Evolutionary conservation across 805 yeast species (phyloP).

Genomic region (Cephaloascus fragrans): DNA sequence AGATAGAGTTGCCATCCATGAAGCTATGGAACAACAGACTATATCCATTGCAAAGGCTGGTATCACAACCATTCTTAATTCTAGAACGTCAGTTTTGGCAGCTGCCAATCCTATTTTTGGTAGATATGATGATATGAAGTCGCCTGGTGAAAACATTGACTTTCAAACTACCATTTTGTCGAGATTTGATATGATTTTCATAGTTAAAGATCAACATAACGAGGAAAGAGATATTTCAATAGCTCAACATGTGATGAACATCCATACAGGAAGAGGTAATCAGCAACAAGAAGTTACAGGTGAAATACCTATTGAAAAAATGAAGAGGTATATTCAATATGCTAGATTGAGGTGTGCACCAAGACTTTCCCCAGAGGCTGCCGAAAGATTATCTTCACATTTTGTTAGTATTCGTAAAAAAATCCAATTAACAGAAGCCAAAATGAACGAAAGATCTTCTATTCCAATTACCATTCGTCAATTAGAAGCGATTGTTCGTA

Average conservation of each 20-base stretch:
- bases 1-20: slow-evolving; percentile 97
- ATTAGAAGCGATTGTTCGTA: slow-evolving; percentile 93
- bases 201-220: slow-evolving; percentile 92
- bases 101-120: slow-evolving; percentile 98
- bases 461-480: slow-evolving; percentile 98
- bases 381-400: slow-evolving; percentile 83
- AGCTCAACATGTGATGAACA: slow-evolving; percentile 91
- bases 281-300: slow-evolving; percentile 45
- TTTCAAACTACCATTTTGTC: slow-evolving; percentile 95
- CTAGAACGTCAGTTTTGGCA: slow-evolving; percentile 92
- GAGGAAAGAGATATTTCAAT: slow-evolving; percentile 76
- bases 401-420: slow-evolving; percentile 84
- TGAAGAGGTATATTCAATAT: slow-evolving; percentile 89
- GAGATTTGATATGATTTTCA: slow-evolving; percentile 96
- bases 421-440: slow-evolving; percentile 71
- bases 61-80: slow-evolving; percentile 90
- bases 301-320: slow-evolving; percentile 80
- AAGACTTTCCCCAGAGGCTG: slow-evolving; percentile 76
- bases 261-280: slow-evolving; percentile 72
- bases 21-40: slow-evolving; percentile 99
- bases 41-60: slow-evolving; percentile 99
- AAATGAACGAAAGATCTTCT: slow-evolving; percentile 81
- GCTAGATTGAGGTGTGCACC: slow-evolving; percentile 92
- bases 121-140: slow-evolving; percentile 88
- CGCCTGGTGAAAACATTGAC: slow-evolving; percentile 97